Conservation (phyloP, 768 basidiomycete genomes). For the Psilocybe azurescens region DNA sequence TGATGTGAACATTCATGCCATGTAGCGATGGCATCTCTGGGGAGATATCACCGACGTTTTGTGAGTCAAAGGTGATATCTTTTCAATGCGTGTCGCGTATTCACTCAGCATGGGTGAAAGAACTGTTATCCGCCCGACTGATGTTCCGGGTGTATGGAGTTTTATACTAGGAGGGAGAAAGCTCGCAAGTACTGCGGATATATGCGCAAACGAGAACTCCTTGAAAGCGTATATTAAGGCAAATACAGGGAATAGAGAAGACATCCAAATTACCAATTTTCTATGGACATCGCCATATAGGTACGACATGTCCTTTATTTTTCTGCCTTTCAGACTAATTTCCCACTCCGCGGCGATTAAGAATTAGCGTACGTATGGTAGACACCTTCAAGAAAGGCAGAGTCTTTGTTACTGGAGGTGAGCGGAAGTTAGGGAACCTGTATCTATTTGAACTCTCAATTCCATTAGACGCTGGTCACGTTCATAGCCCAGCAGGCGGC, state of each 20-base stretch:
- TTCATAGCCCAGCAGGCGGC: constrained; percentile 40
- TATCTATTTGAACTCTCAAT: no score
- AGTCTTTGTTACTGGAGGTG: constrained; percentile 51
- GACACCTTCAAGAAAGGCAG: constrained; percentile 44
- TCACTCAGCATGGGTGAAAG: constrained; percentile 2
- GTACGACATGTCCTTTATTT: constrained; percentile 7
- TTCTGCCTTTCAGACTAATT: no score
- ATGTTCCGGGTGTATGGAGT: constrained; percentile 27
- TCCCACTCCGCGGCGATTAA: not conserved
- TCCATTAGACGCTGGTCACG: constrained; percentile 29
- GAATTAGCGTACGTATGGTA: constrained; percentile 39
- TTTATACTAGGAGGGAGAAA: constrained; percentile 26
- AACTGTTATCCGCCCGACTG: constrained; percentile 25
- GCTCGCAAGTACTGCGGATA: constrained; percentile 25
- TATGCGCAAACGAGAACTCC: not conserved
- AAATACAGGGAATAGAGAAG: constrained; percentile 26
- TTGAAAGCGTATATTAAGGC: constrained; percentile 15
- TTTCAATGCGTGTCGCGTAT: no score
- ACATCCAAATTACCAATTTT: constrained; percentile 36
- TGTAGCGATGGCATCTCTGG: constrained; percentile 51
- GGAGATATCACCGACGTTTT: constrained; percentile 33
- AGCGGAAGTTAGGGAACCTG: not conserved
- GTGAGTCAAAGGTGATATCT: not conserved
- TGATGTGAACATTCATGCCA: not conserved
- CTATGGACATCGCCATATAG: constrained; percentile 23